Percentiles rank a stretch among this genome's conserved stretches.
Conservation (phyloP, 164 flowering plant genomes). For the Umbilicus rupestris region DNA sequence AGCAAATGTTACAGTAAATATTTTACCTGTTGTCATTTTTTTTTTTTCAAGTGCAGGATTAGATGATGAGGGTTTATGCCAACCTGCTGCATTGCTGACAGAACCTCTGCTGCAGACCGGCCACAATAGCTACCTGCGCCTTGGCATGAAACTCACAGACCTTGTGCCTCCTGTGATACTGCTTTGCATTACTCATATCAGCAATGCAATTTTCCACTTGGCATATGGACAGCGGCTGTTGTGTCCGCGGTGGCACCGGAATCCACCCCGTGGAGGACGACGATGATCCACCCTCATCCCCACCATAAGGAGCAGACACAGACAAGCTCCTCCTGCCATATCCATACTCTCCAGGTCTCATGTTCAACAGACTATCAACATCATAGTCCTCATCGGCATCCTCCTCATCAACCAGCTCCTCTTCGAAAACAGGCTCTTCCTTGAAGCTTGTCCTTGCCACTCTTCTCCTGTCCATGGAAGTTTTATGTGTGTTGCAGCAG, state of each 20-base stretch:
- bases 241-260: slow-evolving; percentile 5
- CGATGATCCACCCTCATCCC: slow-evolving; percentile 13
- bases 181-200: slow-evolving; percentile 46
- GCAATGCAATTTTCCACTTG: slow-evolving; percentile 64
- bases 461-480: slow-evolving; percentile 23
- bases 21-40: background rate
- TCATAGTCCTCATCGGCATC: slow-evolving; percentile 31
- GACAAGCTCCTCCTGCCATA: slow-evolving; percentile 20
- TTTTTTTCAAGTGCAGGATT: background rate
- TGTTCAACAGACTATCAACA: slow-evolving; percentile 16
- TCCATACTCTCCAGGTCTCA: slow-evolving; percentile 26
- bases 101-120: slow-evolving; percentile 58
- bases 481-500: background rate
- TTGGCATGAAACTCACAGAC: slow-evolving; percentile 76
- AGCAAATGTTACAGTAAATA: background rate
- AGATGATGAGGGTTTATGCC: slow-evolving; percentile 7
- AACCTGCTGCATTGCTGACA: slow-evolving; percentile 98
- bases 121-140: slow-evolving; percentile 44
- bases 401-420: slow-evolving; percentile 18
- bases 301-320: background rate
- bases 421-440: slow-evolving; percentile 19
- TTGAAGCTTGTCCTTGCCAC: slow-evolving; percentile 25
- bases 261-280: slow-evolving; percentile 13
- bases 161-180: slow-evolving; percentile 63
- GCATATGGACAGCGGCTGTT: slow-evolving; percentile 19